Percentiles rank a stretch among this genome's conserved stretches.
Conservation (phyloP, 805 yeast species). For the Candida vaughaniae region DNA sequence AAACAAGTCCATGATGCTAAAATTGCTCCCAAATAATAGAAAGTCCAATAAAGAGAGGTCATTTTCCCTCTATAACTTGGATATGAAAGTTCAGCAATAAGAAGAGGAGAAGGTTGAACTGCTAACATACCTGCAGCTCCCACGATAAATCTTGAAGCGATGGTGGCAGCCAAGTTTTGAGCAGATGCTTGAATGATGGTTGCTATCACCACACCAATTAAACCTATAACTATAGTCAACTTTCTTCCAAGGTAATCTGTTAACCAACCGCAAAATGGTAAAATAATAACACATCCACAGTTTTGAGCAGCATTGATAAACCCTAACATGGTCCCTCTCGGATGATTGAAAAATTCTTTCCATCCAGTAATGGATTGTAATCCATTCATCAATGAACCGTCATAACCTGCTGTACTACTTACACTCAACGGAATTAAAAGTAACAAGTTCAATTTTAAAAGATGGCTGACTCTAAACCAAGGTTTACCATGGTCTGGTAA, state of each 20-base stretch:
- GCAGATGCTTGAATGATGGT: slow-evolving; percentile 32
- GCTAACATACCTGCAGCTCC: slow-evolving; percentile 45
- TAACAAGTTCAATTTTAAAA: slow-evolving; percentile 15
- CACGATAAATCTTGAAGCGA: slow-evolving; percentile 44
- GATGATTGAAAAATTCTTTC: slow-evolving; percentile 36
- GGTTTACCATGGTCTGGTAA: slow-evolving; percentile 15
- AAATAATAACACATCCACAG: slow-evolving; percentile 31
- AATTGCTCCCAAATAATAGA: slow-evolving; percentile 39
- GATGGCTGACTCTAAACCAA: slow-evolving; percentile 12
- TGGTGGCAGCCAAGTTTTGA: slow-evolving; percentile 26
- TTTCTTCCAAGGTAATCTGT: slow-evolving; percentile 42
- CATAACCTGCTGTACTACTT: slow-evolving; percentile 45
- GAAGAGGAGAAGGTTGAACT: slow-evolving; percentile 43
- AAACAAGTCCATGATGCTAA: slow-evolving; percentile 32
- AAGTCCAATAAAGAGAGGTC: slow-evolving; percentile 36
- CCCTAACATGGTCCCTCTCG: slow-evolving; percentile 40
- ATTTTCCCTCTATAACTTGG: slow-evolving; percentile 34
- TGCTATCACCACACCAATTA: slow-evolving; percentile 24
- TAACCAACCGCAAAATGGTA: slow-evolving; percentile 22
- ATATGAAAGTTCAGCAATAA: slow-evolving; percentile 47
- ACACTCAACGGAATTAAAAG: slow-evolving; percentile 18
- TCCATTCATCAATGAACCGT: slow-evolving; percentile 47
- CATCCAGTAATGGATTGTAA: slow-evolving; percentile 43
- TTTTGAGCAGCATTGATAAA: slow-evolving; percentile 27
- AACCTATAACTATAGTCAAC: slow-evolving; percentile 22